Conservation (phyloP, 345 rosid species). For the Populus ilicifolia region DNA sequence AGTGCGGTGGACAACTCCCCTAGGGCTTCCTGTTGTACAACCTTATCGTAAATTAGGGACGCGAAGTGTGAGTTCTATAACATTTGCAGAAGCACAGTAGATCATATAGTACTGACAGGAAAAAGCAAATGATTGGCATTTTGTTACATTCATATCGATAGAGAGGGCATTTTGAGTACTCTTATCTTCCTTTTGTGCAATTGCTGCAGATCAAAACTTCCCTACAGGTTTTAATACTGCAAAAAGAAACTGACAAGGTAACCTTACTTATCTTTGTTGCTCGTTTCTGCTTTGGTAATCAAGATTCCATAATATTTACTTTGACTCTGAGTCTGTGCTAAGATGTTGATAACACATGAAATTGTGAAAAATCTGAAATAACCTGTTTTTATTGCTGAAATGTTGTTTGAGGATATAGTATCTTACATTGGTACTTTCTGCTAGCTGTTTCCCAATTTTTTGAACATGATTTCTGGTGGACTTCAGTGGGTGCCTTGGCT, state of each 20-base stretch:
- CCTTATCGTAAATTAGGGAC: conserved; percentile 79
- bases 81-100: conserved; percentile 2
- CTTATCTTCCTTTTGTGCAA: conserved; percentile 11
- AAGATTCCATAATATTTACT: neutral
- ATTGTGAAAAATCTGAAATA: neutral
- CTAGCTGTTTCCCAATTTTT: neutral
- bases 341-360: neutral
- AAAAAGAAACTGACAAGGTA: conserved; percentile 86
- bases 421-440: neutral
- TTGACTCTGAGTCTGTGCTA: neutral
- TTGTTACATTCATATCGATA: conserved; percentile 4
- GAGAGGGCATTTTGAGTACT: conserved; percentile 5
- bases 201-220: conserved; percentile 84
- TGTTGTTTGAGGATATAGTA: neutral
- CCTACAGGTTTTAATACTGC: conserved; percentile 79
- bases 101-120: neutral
- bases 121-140: neutral
- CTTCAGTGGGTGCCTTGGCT: neutral
- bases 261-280: neutral
- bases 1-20: conserved; percentile 91
- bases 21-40: conserved; percentile 98
- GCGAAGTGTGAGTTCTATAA: conserved; percentile 52
- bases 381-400: neutral
- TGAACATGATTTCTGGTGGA: neutral
- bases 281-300: neutral